Evolutionary conservation across 129 eudicot genomes (phyloP).

Genomic region (Daucus carota): DH1_v3.0 NC_030384.2:29626001-29626500

Average conservation of each 20-base stretch:
- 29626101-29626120: not conserved
- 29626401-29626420: constrained; percentile 49
- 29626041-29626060: not conserved
- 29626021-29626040: not conserved
- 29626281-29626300: constrained; percentile 71
- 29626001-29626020: not conserved
- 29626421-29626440: constrained; percentile 50
- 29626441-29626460: constrained; percentile 34
- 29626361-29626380: constrained; percentile 54
- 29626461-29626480: constrained; percentile 41
- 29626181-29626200: constrained; percentile 77
- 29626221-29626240: constrained; percentile 29
- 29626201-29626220: constrained; percentile 47
- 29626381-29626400: constrained; percentile 46
- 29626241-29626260: constrained; percentile 73
- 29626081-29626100: not conserved
- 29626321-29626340: constrained; percentile 40
- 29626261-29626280: constrained; percentile 92
- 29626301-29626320: constrained; percentile 65
- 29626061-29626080: not conserved
- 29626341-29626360: constrained; percentile 60
- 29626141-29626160: constrained; percentile 1
- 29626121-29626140: not conserved
- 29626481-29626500: constrained; percentile 37
- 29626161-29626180: constrained; percentile 72